phyloP scores from a whole-genome alignment of 805 yeast species.

The Saccharomyces paradoxus region DNA sequence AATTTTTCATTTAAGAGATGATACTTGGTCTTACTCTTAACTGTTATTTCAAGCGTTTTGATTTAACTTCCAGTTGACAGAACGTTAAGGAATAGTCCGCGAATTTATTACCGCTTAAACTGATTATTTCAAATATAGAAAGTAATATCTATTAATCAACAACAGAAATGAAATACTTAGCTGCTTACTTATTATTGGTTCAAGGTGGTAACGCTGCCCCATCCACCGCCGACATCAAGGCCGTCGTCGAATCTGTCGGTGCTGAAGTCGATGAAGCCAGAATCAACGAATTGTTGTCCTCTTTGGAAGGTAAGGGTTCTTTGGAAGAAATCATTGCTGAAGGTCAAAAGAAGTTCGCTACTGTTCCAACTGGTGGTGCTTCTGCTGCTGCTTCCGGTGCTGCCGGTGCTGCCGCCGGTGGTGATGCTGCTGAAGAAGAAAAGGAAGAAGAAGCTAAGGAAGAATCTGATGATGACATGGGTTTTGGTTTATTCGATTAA shows the following conservation, averaged over 20 bases:
- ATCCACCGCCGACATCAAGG: constrained; percentile 66
- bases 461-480: constrained; percentile 76
- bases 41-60: background rate
- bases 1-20: background rate
- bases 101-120: constrained; percentile 28
- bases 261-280: constrained; percentile 74
- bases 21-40: background rate
- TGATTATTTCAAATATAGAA: constrained; percentile 28
- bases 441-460: constrained; percentile 47
- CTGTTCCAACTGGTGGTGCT: constrained; percentile 79
- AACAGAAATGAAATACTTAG: constrained; percentile 70
- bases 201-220: constrained; percentile 84
- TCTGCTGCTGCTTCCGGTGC: constrained; percentile 25
- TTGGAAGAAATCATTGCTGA: constrained; percentile 63
- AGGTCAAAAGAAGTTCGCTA: constrained; percentile 73
- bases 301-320: constrained; percentile 69
- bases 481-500: constrained; percentile 83
- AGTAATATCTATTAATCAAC: background rate
- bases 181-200: constrained; percentile 84
- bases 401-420: constrained; percentile 5
- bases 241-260: constrained; percentile 68
- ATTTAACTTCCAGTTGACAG: background rate
- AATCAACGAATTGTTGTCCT: constrained; percentile 59
- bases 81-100: constrained; percentile 34
- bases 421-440: constrained; percentile 46